Percentiles rank a stretch among this genome's conserved stretches.
phyloP scores from a whole-genome alignment of 495 filamentous ascomycete genomes.

The Tuber brumale region DNA sequence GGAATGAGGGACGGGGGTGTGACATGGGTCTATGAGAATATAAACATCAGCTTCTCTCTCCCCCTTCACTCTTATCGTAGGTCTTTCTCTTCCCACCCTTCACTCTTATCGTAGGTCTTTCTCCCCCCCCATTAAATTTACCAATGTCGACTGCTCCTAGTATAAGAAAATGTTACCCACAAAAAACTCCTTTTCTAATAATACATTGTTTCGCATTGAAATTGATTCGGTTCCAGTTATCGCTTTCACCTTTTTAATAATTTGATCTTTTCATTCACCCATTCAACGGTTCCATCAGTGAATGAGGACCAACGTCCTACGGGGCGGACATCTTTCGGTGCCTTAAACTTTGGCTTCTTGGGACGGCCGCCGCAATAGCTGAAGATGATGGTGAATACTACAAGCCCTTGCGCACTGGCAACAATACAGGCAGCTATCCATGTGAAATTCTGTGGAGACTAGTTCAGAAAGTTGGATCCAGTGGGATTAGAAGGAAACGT shows the following conservation, averaged over 20 bases:
- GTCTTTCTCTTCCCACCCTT: neutral
- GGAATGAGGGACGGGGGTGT: neutral
- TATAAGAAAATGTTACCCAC: neutral
- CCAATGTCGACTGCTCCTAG: neutral
- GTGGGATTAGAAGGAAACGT: neutral
- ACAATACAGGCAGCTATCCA: constrained; percentile 28
- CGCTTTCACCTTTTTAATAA: neutral
- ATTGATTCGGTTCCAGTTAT: neutral
- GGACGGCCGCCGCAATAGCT: constrained; percentile 11
- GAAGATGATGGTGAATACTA: constrained; percentile 33
- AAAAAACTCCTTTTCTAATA: neutral
- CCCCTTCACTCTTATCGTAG: neutral
- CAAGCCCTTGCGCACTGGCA: constrained; percentile 27
- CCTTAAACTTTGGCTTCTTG: constrained; percentile 26
- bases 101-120: neutral
- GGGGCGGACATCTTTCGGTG: neutral
- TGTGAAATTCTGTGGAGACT: constrained; percentile 15
- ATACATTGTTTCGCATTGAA: neutral
- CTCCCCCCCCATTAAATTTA: neutral
- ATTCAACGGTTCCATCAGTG: neutral
- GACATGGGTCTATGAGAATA: neutral
- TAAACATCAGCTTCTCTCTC: neutral
- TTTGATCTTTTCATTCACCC: neutral
- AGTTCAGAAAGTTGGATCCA: constrained; percentile 3
- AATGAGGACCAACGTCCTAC: neutral